Evolutionary conservation across 805 yeast species (phyloP).

Genomic region (Candida ponderosae): DNA sequence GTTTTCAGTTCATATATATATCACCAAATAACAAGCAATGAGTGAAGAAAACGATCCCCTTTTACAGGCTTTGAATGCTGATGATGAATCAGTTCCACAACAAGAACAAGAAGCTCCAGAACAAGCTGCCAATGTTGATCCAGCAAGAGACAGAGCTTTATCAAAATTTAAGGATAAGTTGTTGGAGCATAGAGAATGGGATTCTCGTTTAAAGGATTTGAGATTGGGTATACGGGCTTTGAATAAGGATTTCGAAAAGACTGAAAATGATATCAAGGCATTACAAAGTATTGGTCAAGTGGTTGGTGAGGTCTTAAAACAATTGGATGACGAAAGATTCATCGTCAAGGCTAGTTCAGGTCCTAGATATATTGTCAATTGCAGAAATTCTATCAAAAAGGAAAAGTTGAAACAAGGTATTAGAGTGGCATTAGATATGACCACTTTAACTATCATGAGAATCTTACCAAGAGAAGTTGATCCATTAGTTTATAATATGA

Average conservation of each 20-base stretch:
- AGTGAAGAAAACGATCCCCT: conserved; percentile 72
- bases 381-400: conserved; percentile 86
- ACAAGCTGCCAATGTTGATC: conserved; percentile 32
- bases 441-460: conserved; percentile 96
- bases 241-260: conserved; percentile 79
- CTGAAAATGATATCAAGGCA: conserved; percentile 96
- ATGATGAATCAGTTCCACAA: conserved; percentile 2
- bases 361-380: conserved; percentile 96
- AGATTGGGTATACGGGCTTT: conserved; percentile 77
- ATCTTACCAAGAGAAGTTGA: conserved; percentile 96
- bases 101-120: conserved; percentile 14
- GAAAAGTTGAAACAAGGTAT: conserved; percentile 85
- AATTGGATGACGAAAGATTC: conserved; percentile 87
- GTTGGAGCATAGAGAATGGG: conserved; percentile 91
- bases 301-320: conserved; percentile 94
- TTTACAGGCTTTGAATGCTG: conserved; percentile 48
- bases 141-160: conserved; percentile 73
- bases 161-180: conserved; percentile 75
- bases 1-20: too few relatives aligned
- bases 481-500: conserved; percentile 96
- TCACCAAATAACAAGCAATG: conserved; percentile 20
- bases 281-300: conserved; percentile 95
- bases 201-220: conserved; percentile 77
- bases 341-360: conserved; percentile 96
- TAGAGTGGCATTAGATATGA: conserved; percentile 94